A percentile compares a stretch with the other conserved stretches of the same genome.
phyloP scores from a whole-genome alignment of 768 basidiomycete genomes.

The Boletus sp. region DNA sequence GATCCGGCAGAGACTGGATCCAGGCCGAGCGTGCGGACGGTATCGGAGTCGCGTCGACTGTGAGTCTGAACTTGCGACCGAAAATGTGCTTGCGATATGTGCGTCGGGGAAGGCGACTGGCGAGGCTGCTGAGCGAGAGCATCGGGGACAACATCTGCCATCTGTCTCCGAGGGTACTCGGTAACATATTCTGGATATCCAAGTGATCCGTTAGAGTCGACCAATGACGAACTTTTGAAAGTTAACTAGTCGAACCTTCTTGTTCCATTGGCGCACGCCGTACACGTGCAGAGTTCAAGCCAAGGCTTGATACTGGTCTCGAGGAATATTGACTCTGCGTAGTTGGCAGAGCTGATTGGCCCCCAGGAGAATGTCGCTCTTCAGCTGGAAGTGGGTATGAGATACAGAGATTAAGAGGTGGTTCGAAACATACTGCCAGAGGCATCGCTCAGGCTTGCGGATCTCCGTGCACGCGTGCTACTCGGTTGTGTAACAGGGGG shows the following conservation, averaged over 20 bases:
- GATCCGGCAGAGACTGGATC: constrained; percentile 41
- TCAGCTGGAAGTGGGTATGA: constrained; percentile 24
- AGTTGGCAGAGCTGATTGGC: constrained; percentile 11
- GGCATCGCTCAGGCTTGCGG: constrained; percentile 76
- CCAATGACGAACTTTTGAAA: constrained; percentile 3
- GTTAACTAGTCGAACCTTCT: constrained; percentile 34
- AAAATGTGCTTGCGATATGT: constrained; percentile 32
- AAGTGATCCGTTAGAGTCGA: constrained; percentile 9
- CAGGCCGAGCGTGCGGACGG: constrained; percentile 52
- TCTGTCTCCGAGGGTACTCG: constrained; percentile 24
- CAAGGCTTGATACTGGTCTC: constrained; percentile 46
- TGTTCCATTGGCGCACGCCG: constrained; percentile 45
- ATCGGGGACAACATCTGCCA: constrained; percentile 9
- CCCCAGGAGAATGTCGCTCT: constrained; percentile 27
- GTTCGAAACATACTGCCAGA: constrained; percentile 26
- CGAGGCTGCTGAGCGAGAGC: constrained; percentile 35
- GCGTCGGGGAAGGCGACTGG: constrained; percentile 55
- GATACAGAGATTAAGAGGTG: constrained; percentile 28
- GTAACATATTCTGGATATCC: constrained; percentile 24
- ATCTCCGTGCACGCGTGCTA: constrained; percentile 61
- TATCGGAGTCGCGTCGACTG: constrained; percentile 74
- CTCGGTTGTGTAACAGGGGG: constrained; percentile 37
- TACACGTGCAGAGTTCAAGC: constrained; percentile 37
- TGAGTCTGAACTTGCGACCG: constrained; percentile 43
- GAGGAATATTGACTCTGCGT: constrained; percentile 27